Conservation (phyloP, 1,139 yeast genomes). For the Suhomyces taliae region DNA sequence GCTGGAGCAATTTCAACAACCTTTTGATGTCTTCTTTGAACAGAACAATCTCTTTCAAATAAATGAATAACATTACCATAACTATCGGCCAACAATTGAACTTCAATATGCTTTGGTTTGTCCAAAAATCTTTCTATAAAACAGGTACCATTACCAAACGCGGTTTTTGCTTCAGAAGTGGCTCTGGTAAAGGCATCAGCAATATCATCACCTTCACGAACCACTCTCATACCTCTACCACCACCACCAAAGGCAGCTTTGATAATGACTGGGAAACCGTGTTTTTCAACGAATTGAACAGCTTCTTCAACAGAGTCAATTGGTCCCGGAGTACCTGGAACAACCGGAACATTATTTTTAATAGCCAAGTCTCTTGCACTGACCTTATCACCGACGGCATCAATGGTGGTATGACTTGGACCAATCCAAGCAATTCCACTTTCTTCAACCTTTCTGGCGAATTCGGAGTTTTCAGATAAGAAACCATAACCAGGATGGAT, state of each 20-base stretch:
- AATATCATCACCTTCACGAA: constrained; percentile 92
- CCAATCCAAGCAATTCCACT: constrained; percentile 97
- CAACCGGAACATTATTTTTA: constrained; percentile 82
- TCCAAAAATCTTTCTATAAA: constrained; percentile 94
- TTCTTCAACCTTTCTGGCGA: constrained; percentile 88
- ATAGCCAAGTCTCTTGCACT: constrained; percentile 88
- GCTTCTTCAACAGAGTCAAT: constrained; percentile 83
- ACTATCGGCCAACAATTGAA: constrained; percentile 90
- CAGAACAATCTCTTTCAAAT: constrained; percentile 98
- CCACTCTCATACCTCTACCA: constrained; percentile 99
- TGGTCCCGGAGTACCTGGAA: constrained; percentile 99
- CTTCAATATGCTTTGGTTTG: constrained; percentile 97
- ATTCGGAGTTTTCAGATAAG: constrained; percentile 89
- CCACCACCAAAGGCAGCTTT: constrained; percentile 99
- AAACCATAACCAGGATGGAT: constrained; percentile 99
- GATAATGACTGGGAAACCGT: constrained; percentile 95
- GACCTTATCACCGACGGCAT: constrained; percentile 97
- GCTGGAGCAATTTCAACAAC: constrained; percentile 99
- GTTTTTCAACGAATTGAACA: constrained; percentile 65
- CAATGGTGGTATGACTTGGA: constrained; percentile 85
- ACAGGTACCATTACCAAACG: constrained; percentile 98
- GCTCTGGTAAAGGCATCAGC: constrained; percentile 94
- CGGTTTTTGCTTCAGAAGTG: constrained; percentile 87
- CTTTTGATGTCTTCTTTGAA: constrained; percentile 98
- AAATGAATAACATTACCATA: constrained; percentile 94